Evolutionary conservation across 176 grass and related monocot genomes (phyloP), one percentile per base, ranked within the genome.

Genomic region (Urochloa ruziziensis): DNA sequence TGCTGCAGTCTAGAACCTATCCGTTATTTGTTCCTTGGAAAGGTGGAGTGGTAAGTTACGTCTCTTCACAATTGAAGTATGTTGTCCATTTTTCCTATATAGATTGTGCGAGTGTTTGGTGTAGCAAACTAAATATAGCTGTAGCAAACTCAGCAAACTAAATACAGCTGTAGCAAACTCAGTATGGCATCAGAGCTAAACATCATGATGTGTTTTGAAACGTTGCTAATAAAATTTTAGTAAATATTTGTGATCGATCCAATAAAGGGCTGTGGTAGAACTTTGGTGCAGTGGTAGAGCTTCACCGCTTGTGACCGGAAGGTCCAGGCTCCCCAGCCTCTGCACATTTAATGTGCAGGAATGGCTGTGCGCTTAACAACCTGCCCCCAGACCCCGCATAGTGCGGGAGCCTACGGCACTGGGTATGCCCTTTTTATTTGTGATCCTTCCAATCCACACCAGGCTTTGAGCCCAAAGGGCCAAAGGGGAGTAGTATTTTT

Each of bases 1-100:
- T 98, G 53, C 77, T 98, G 40, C 96, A 93, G 66, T 95, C 91
- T 61, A 95, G 93, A 84, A 98, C 82, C 35, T 86, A 95, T 59
- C 96, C 96, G 43, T 82, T 86, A 79, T 95, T 91, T 90, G 89
- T 98, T 67, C 88, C 96, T 75, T 98, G 96, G 96, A 98, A 98
- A 91, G 96, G 96, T 49, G 96, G 96, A 34, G 87, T 94, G 44
- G 96, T 98, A 98, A 95, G 96, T 90, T 77, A 15, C 64, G 73
- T 85, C 15, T 58, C 57, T 49, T 78, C 90, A 81, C 53, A 82
- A 32, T 82, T 56, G 28, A 79, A 65, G 28, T 80, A 67, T 58
- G 21, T 18, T 54, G 17, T n/a, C 42, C 13, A 17, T 79, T 4
- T 64, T 30, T 65, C 16, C 42, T 62, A 43, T 62, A 28, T 77